Percentiles rank a stretch among this genome's conserved stretches.
These are phyloP conservation scores for Pythium volutum DNA, from an alignment of 352 stramenopile genomes.

Conservation along the genomic window DNA sequence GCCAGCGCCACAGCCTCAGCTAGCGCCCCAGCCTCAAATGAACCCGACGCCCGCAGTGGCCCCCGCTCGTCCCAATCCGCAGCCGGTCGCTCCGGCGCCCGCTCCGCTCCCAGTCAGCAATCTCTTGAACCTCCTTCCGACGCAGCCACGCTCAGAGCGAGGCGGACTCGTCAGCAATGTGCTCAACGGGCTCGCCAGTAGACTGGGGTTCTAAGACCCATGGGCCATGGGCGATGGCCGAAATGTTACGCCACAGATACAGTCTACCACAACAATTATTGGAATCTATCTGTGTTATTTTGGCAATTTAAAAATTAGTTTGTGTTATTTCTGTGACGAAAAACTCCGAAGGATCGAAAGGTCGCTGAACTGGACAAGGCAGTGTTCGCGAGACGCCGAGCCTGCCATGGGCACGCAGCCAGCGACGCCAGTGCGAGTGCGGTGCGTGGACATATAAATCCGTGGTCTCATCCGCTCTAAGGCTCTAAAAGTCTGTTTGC, in stretches of 20 bases:
- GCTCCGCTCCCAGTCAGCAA: not conserved
- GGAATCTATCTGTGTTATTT: not conserved
- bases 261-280: not conserved
- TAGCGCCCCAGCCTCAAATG: not conserved
- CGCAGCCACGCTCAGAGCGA: not conserved
- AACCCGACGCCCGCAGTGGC: not conserved
- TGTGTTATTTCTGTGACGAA: not conserved
- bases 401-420: constrained; percentile 3
- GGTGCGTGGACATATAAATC: not conserved
- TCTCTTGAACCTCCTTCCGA: not conserved
- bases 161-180: constrained; percentile 3
- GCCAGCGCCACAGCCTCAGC: not conserved
- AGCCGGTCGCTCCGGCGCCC: not conserved
- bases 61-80: not conserved
- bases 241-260: not conserved
- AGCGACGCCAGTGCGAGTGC: not conserved
- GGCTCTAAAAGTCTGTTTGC: not conserved
- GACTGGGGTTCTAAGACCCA: not conserved
- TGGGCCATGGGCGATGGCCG: too few species aligned
- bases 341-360: not conserved
- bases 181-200: not conserved
- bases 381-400: not conserved
- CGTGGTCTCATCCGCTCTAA: not conserved
- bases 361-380: not conserved
- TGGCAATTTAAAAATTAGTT: not conserved